Conservation (phyloP, 768 basidiomycete genomes). For the Collybia nuda region DNA sequence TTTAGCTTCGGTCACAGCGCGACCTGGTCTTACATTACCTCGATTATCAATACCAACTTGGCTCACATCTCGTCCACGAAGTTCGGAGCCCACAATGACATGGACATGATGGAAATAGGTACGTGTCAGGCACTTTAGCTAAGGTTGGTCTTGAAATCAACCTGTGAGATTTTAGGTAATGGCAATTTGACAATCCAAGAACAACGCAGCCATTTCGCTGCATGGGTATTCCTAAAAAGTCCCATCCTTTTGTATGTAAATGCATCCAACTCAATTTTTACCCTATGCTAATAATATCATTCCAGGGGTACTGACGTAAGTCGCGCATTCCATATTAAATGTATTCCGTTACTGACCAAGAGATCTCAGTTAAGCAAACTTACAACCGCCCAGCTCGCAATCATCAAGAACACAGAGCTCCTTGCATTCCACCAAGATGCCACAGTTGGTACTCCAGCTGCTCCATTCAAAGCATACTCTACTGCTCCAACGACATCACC, state of each 20-base stretch:
- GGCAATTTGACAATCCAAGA: conserved; percentile 48
- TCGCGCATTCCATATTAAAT: not conserved
- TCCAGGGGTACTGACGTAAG: conserved; percentile 39
- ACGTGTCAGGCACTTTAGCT: not conserved
- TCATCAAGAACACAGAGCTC: conserved; percentile 51
- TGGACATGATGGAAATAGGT: conserved; percentile 59
- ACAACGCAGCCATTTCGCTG: conserved; percentile 55
- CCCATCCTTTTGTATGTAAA: conserved; percentile 50
- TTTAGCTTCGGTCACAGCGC: conserved; percentile 23
- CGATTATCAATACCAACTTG: conserved; percentile 43
- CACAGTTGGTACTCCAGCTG: conserved; percentile 43
- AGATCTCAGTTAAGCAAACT: conserved; percentile 37
- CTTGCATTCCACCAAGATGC: conserved; percentile 56
- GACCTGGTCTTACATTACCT: conserved; percentile 48
- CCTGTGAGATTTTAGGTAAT: conserved; percentile 33
- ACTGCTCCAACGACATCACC: conserved; percentile 38
- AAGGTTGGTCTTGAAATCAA: not conserved
- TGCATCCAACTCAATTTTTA: no score
- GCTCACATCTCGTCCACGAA: conserved; percentile 38
- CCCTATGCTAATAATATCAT: no score
- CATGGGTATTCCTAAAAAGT: conserved; percentile 57
- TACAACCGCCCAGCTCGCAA: conserved; percentile 38
- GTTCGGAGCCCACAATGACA: conserved; percentile 54
- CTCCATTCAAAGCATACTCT: conserved; percentile 43
- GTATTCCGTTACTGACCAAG: not conserved